Base-by-base conservation (phyloP, 306 rosid genomes). In the Fragaria iinumae region DNA sequence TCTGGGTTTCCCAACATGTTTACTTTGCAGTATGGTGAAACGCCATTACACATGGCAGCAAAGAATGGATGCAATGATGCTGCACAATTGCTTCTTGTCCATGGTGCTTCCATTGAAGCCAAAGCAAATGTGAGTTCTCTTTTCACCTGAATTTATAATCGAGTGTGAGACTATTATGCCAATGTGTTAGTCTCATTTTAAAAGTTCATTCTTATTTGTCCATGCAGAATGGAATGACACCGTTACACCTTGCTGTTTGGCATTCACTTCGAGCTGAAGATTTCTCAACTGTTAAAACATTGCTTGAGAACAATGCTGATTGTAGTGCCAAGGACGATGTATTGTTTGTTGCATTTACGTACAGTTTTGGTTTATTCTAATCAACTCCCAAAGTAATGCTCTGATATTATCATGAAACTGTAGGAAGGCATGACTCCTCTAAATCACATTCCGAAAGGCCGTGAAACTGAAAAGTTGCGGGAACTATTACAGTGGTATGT, bases 181-280 rank as follows among this genome's bases (percentile, higher is more conserved):
- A 62, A 56, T 79, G 20, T 77, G 64, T 17, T 34, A 73, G 63
- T 79, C 71, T 50, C 17, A 57, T 75, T 76, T 67, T 73, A 78
- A 74, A 78, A 44, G 68, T 72, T 84, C 48, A 77, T 72, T 84
- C 48, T 39, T 59, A 63, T 57, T 79, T 83, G 29, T 83, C 44
- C 78, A 53, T 85, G 87, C 89, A 96, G 99, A 96, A 96, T 81
- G 98, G 99, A 27, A 93, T 93, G 99, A 91, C 99, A 39, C 99
- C 98, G 32, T 83, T 96, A 82, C 99, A 96, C 85, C 93, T 96
- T 80, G 97, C 99, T 71, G 99, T 96, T 67, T 96, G 98, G 99
- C 67, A 86, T 76, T 96, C 99, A 10, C 92, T 91, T 47, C 88
- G 78, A 56, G 89, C 89, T 2, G 98, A 90, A 80, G 98, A 96